Evolutionary conservation across 495 filamentous ascomycete species (phyloP).

Genomic region (Aspergillus baeticus): DNA sequence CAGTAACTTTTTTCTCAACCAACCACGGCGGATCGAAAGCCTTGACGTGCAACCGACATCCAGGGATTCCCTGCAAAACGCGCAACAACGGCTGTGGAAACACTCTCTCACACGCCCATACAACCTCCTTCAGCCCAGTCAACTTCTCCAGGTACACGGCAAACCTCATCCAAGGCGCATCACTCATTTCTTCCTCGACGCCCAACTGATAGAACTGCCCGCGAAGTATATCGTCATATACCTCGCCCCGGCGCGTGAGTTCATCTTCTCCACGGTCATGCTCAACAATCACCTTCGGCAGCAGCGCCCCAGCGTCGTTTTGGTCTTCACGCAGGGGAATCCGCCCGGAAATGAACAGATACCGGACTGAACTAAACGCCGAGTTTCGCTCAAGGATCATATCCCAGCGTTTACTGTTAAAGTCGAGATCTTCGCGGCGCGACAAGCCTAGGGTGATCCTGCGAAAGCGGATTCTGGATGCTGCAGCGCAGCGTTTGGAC

Average conservation of each 20-base stretch:
- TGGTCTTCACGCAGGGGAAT: neutral
- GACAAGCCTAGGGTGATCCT: neutral
- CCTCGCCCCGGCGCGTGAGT: neutral
- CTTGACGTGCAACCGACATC: neutral
- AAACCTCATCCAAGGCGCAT: neutral
- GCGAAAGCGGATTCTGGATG: neutral
- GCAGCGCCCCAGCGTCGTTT: neutral
- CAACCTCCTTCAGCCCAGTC: neutral
- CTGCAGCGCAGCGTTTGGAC: neutral
- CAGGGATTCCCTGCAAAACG: neutral
- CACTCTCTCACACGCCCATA: neutral
- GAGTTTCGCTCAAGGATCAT: neutral
- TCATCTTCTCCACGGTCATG: neutral
- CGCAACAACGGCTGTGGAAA: neutral
- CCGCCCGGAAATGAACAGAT: neutral
- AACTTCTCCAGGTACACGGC: neutral
- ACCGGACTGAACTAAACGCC: neutral
- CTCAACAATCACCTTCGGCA: neutral
- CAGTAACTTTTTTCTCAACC: neutral
- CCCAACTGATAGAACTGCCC: neutral
- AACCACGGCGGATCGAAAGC: neutral
- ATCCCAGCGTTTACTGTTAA: neutral
- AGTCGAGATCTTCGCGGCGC: neutral
- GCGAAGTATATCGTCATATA: neutral
- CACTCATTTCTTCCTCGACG: neutral